Evolutionary conservation across 768 basidiomycete species (phyloP), one percentile per base, ranked within the genome.

Genomic region (Lentinula lateritia): DNA sequence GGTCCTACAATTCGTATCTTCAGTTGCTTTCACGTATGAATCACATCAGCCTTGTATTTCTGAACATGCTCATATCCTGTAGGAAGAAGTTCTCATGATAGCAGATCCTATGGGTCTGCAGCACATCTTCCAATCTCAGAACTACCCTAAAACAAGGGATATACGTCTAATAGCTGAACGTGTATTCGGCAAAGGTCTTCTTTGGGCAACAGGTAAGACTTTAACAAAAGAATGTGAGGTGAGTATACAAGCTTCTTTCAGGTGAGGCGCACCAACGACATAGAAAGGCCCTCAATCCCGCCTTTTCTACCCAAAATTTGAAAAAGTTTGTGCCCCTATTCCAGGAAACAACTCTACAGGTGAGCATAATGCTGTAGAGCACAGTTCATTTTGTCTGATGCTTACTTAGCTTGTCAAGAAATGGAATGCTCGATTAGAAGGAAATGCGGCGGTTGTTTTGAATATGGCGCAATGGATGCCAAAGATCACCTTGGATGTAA

Each of bases 401-500:
- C 66, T 58, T 56, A 70, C 68, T 67, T 70, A 70, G 60, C 68
- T 71, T 36, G 55, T 67, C 23, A 35, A 70, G 8, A 60, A 60
- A 35, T 60, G 64, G 60, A 13, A 52, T 2, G 53, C 64, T 15
- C 43, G 50, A 20, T 34, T 60, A 48, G 20, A 60, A 46, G 46
- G 35, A 39, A 38, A 52, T 3, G 6, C 20, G 5, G n/a, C 20
- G 5, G n/a, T 45, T 2, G 63, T 69, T 23, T 18, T 74, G 10
- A 66, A 72, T 34, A 61, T 74, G 2, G 64, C 66, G 9, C 50
- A 63, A 34, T 69, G 70, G 66, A 61, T 75, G 5, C 67, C 69
- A n/a, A 67, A 71, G 10, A 70, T 73, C 1, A 75, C 75, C 1
- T 61, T 76, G 28, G 75, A 76, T 59, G 72, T 71, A 28, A 73